Evolutionary conservation across 352 stramenopile species (phyloP), one percentile per base, ranked within the genome.

Genomic region (Phytophthora meadii): DNA sequence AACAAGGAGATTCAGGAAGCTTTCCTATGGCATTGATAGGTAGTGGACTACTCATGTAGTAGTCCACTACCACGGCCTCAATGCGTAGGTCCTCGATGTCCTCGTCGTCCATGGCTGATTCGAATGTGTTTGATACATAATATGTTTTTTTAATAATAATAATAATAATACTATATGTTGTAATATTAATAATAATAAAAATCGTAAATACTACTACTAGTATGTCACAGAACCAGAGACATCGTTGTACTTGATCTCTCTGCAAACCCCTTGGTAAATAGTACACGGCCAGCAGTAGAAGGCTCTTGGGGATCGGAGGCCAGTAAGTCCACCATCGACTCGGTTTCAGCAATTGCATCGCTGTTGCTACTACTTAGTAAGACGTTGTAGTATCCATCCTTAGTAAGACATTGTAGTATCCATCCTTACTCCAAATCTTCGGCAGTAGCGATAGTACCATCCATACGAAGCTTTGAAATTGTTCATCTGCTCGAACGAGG

Each of bases 1-100:
- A 95, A 42, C 78, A 93, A 40, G 88, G 82, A 55, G 84, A 90
- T 5, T 54, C 34, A 1, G 81, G 79, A 5, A 94, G 65, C 7
- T 72, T 62, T 4, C 54, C 28, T 5, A 95, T 63, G n/a, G 82
- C 77, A 10, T 55, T 28, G 0, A 52, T 8, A 22, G 88, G 88
- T 14, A 96, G 74, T 24, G 88, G 87, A 37, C 66, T 55, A 12
- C 54, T 72, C 82, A 93, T 90, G 67, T 96, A 95, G 62, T 92
- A 86, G 67, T 94, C 86, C 46, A 96, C 88, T 40, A 91, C 76
- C 54, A 96, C 84, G 7, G 72, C 81, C 54, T 96, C 85, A 4
- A 96, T 77, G 44, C 82, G 60, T 5, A 94, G 64, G 27, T 83
- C 75, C 60, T 89, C 81, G 4, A 41, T 58, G 9, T 71, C 73